Base-by-base conservation (phyloP, 2,329 filamentous ascomycete species). In the Colletotrichum melonis region DNA sequence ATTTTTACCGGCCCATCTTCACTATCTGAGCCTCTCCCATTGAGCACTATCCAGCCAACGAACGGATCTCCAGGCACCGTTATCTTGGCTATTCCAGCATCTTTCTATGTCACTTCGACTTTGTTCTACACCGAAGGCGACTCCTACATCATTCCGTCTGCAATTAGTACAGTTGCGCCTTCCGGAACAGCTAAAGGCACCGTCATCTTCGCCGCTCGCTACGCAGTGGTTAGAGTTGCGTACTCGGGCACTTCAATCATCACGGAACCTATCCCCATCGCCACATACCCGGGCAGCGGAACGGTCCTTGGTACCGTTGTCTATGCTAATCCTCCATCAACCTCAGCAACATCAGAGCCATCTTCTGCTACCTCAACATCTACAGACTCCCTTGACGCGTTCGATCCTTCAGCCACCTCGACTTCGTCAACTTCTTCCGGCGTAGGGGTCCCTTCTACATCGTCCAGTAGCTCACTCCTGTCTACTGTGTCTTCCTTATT, bases 251-350 rank as follows among this genome's bases (percentile, higher is more conserved):
- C 30, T 38, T 49, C 57, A 14, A 19, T 24, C 19, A 69, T 69
- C n/a, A 69, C 54, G 1, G 59, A 28, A 5, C 65, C 69, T 1
- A 72, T 67, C 2, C 58, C 66, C 2, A 26, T 72, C 24, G 19
- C 69, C 2, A 75, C 74, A n/a, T 63, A 72, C 12, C 58, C 63
- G 2, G 71, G 68, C 52, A 67, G 60, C 30, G 64, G 65, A 2
- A 67, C 72, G 5, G 56, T 16, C 0, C 62, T 66, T 1, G 73
- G 74, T 8, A 75, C 75, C 1, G 57, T 76, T 11, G 24, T 75
- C 4, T 63, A 54, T 26, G 60, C 60, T 11, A 26, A 63, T 16
- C 60, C 60, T 35, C 46, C 60, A 5, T 19, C 32, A 19, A 24
- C 16, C 19, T 22, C 19, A 22, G 42, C 42, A 49, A 49, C 42